phyloP scores from a whole-genome alignment of 2,329 filamentous ascomycete genomes.

The Amauroascus verrucosus region DNA sequence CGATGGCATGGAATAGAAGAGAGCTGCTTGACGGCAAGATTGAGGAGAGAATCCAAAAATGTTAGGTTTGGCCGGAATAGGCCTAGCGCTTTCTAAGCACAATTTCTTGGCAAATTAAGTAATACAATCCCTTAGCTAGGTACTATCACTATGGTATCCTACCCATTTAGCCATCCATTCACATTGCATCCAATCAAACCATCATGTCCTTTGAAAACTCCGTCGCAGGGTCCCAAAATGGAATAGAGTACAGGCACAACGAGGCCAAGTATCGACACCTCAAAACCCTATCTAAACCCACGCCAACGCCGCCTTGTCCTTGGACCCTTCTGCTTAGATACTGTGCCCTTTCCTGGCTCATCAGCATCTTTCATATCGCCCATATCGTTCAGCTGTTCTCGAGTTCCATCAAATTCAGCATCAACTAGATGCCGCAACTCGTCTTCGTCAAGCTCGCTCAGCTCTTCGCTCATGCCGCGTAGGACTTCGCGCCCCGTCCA shows the following conservation, averaged over 20 bases:
- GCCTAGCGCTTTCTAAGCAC: not conserved
- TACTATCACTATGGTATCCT: slow-evolving; percentile 1
- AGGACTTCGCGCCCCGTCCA: slow-evolving; percentile 64
- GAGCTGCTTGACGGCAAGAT: not conserved
- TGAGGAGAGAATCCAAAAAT: slow-evolving; percentile 3
- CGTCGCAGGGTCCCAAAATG: not conserved
- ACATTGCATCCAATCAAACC: not conserved
- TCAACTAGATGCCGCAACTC: slow-evolving; percentile 61
- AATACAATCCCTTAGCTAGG: not conserved
- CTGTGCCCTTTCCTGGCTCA: not conserved
- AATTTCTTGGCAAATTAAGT: not conserved
- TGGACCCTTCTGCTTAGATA: slow-evolving; percentile 20
- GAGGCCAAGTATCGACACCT: not conserved
- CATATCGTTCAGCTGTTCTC: not conserved
- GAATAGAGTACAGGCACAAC: not conserved
- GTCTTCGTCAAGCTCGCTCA: slow-evolving; percentile 87
- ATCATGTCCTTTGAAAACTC: not conserved
- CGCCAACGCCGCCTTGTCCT: slow-evolving; percentile 25
- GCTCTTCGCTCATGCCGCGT: slow-evolving; percentile 67
- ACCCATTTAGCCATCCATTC: not conserved
- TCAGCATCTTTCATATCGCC: not conserved
- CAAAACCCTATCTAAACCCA: slow-evolving; percentile 20
- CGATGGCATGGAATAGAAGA: slow-evolving; percentile 14
- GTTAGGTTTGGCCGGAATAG: not conserved
- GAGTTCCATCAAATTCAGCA: slow-evolving; percentile 36